Evolutionary conservation across 805 yeast species (phyloP), one percentile per base, ranked within the genome.

Genomic region (Suhomyces tanzawaensis): DNA sequence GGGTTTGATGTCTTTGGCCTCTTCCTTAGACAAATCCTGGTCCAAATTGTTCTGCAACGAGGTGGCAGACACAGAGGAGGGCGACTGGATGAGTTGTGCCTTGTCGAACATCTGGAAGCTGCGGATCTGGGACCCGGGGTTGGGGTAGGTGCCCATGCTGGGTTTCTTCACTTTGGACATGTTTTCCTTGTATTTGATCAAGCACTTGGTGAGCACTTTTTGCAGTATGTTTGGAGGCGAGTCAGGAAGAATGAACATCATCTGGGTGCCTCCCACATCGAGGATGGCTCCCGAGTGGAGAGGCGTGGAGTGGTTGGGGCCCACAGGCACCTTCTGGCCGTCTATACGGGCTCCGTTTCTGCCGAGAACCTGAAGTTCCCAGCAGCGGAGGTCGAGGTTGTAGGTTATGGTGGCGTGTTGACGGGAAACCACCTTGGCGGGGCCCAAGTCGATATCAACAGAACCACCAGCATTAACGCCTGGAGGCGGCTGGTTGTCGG

Each of bases 231-330:
- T 66, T 3, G 96, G 96, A 9, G 79, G 78, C 4, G 86, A 80
- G 58, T 90, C 97, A 2, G 99, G 99, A 48, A 93, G 69, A 26
- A 93, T 93, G 57, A 93, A 93, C 95, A 93, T 91, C 98, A 93
- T 93, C 63, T 93, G 98, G 8, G 96, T 89, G 4, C 97, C 97
- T 13, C 98, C 98, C 32, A 93, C 81, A 53, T 93, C 99, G 40
- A 93, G 64, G 13, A 93, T 79, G 29, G 91, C 85, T n/a, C 99
- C 99, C 2, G 95, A 82, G 36, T 76, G 74, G 39, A 93, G 72
- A 9, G 81, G 74, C 11, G 82, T 73, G 3, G 80, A 69, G 4
- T 67, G 60, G 28, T 62, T 50, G 4, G 72, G 62, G 4, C 81
- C 82, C 22, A 74, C 64, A 3, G 74, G 71, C 29, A 73, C 60